Evolutionary conservation across 257 asterid species (phyloP), one percentile per base, ranked within the genome.

Genomic region (Rauvolfia tetraphylla): DNA sequence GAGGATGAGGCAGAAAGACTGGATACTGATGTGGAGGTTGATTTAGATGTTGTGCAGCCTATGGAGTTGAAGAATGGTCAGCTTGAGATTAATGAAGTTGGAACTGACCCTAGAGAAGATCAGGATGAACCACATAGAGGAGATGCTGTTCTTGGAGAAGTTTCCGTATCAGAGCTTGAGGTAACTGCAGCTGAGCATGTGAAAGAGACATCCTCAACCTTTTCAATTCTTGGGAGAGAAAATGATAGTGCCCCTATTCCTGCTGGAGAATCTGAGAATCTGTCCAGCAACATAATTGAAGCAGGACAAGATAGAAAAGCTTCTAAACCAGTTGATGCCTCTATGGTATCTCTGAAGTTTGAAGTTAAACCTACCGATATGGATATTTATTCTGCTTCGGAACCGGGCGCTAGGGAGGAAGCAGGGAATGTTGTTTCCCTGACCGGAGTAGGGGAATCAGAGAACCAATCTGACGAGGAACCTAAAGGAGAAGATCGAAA

Each of bases 281-380:
- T 34, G 57, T 41, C 71, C 51, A 72, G 3, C 39, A 38, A 57
- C 38, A 80, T 74, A 63, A 56, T 71, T 61, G 71, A 75, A 83
- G 80, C 71, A n/a, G 82, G 66, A 57, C 74, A 58, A 63, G 80
- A 66, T 51, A 72, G 53, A 74, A 75, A 71, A 15, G 51, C 48
- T 68, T 54, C 66, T 39, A 22, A 58, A 33, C 71, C 46, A 31
- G 70, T 18, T 72, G 44, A 1, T 11, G 46, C 56, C 41, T n/a
- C 73, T 2, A 8, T 41, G 46, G 29, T 27, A 17, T 67, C 17
- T 2, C 41, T 20, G 7, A 41, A 29, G 39, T 61, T 41, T 61
- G 20, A 36, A 18, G 36, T 38, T 39, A 61, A 11, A 5, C 29
- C 67, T 20, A 20, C 44, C 36, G 48, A 15, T 65, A 8, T 36